These are phyloP conservation scores for Trametes meyenii DNA, from an alignment of 768 basidiomycete genomes.

Conservation along the genomic window DNA sequence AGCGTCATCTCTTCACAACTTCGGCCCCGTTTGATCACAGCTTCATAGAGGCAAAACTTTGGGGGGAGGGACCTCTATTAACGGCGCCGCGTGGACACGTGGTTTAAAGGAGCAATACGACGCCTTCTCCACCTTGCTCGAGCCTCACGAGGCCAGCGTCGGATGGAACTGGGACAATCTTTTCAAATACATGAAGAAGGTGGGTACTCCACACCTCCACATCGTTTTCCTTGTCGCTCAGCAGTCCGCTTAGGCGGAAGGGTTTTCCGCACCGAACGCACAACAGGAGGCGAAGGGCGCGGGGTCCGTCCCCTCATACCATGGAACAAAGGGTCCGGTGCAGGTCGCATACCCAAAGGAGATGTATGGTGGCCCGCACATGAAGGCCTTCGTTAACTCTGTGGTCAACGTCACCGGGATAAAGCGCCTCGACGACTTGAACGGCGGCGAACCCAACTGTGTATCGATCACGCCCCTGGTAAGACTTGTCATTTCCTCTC, in stretches of 20 bases:
- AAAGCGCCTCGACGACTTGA: slow-evolving; percentile 50
- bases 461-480: slow-evolving; percentile 59
- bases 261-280: slow-evolving; percentile 49
- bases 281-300: slow-evolving; percentile 51
- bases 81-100: slow-evolving; percentile 32
- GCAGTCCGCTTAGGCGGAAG: slow-evolving; percentile 41
- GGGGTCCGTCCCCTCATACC: slow-evolving; percentile 45
- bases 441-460: slow-evolving; percentile 57
- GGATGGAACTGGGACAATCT: slow-evolving; percentile 38
- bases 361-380: slow-evolving; percentile 48
- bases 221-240: not conserved
- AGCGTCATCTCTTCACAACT: not conserved
- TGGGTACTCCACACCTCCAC: not conserved
- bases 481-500: slow-evolving; percentile 12
- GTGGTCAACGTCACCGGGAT: slow-evolving; percentile 53
- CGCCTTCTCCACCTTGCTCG: slow-evolving; percentile 31
- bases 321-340: slow-evolving; percentile 56
- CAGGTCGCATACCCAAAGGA: slow-evolving; percentile 52
- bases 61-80: slow-evolving; percentile 36
- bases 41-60: slow-evolving; percentile 46
- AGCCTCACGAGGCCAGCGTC: slow-evolving; percentile 27
- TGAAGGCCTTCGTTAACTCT: slow-evolving; percentile 49
- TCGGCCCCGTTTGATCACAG: not conserved
- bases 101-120: slow-evolving; percentile 31
- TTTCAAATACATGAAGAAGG: slow-evolving; percentile 37